A percentile compares a stretch with the other conserved stretches of the same genome.
These are phyloP conservation scores for Metschnikowia drakensbergensis DNA, from an alignment of 805 yeast genomes.

Conservation along the genomic window DNA sequence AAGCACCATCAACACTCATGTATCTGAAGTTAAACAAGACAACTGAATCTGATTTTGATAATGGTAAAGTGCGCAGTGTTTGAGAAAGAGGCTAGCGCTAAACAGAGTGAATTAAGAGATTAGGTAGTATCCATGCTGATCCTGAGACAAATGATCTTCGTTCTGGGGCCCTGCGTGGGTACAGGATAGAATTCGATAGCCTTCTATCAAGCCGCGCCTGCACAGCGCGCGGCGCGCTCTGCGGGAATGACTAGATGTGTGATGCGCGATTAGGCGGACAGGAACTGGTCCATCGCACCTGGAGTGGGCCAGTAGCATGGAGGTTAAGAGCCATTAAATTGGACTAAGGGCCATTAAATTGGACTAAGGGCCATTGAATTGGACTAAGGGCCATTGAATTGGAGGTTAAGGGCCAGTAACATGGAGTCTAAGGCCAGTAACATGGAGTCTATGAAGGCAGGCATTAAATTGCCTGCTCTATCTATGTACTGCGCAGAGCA, in stretches of 20 bases:
- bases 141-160: constrained; percentile 3
- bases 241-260: neutral
- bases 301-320: too few relatives aligned
- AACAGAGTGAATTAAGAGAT: neutral
- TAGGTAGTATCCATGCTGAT: neutral
- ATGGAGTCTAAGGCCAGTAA: too few relatives aligned
- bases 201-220: constrained; percentile 12
- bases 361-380: too few relatives aligned
- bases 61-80: too few relatives aligned
- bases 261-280: neutral
- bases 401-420: too few relatives aligned
- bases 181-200: constrained; percentile 15
- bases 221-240: constrained; percentile 5
- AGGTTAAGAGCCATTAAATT: too few relatives aligned
- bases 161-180: constrained; percentile 3
- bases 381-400: too few relatives aligned
- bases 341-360: too few relatives aligned
- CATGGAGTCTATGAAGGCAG: too few relatives aligned
- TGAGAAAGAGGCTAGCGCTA: neutral
- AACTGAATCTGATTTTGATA: neutral
- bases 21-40: neutral
- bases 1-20: constrained; percentile 14
- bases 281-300: too few relatives aligned
- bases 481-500: too few relatives aligned
- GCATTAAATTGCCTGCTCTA: too few relatives aligned